These are phyloP conservation scores for Petasospora fabianii DNA, from an alignment of 1,139 yeast genomes.

Conservation along the genomic window DNA sequence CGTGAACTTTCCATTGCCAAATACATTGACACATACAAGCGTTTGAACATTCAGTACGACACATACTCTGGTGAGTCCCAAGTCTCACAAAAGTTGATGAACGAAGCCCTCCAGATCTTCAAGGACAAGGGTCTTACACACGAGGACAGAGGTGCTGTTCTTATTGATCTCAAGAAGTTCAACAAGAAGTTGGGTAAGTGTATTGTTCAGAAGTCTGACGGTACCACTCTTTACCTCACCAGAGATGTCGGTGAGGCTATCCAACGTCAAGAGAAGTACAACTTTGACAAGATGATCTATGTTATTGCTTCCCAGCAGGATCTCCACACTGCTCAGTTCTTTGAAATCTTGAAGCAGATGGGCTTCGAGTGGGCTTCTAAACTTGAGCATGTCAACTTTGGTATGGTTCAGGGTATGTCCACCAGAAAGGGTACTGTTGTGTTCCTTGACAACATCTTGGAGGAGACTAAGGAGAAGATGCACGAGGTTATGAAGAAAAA, in stretches of 20 bases:
- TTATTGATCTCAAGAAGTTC: slow-evolving; percentile 81
- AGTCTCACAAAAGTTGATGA: slow-evolving; percentile 73
- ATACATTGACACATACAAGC: slow-evolving; percentile 84
- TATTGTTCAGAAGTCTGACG: slow-evolving; percentile 91
- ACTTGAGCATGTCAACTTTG: slow-evolving; percentile 84
- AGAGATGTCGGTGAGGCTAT: slow-evolving; percentile 98
- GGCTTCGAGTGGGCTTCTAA: slow-evolving; percentile 85
- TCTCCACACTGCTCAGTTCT: slow-evolving; percentile 89
- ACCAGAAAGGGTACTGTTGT: slow-evolving; percentile 98
- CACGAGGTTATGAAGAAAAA: slow-evolving; percentile 96
- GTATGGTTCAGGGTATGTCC: slow-evolving; percentile 98
- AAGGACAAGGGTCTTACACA: slow-evolving; percentile 68
- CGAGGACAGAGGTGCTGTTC: slow-evolving; percentile 88
- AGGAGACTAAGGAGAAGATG: slow-evolving; percentile 93
- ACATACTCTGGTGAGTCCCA: slow-evolving; percentile 95
- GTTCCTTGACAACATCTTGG: slow-evolving; percentile 88
- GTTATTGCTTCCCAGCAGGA: slow-evolving; percentile 97
- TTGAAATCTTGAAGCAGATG: slow-evolving; percentile 90
- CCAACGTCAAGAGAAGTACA: slow-evolving; percentile 77
- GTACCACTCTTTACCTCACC: slow-evolving; percentile 90
- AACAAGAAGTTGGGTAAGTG: slow-evolving; percentile 94
- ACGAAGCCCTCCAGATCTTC: slow-evolving; percentile 58
- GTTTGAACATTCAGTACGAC: slow-evolving; percentile 86
- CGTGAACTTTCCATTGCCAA: slow-evolving; percentile 85
- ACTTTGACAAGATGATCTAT: slow-evolving; percentile 94